These are phyloP conservation scores for Cladophialophora chaetospira DNA, from an alignment of 2,329 filamentous ascomycete genomes.

Conservation along the genomic window DNA sequence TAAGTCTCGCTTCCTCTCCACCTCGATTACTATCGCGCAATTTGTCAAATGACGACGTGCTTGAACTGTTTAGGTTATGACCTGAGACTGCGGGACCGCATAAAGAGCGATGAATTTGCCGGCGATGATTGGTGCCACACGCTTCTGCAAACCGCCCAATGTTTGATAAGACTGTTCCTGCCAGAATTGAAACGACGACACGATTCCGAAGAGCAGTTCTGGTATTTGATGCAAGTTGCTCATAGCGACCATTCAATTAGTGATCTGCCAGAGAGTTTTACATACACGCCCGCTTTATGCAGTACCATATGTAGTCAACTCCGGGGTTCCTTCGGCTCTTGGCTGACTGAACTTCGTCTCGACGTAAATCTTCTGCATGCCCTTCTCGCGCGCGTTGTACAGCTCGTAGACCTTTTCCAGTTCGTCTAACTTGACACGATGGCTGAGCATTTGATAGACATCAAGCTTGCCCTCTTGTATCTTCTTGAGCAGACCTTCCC, in stretches of 20 bases:
- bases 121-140: too few relatives aligned
- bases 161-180: too few relatives aligned
- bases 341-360: slow-evolving; percentile 61
- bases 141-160: too few relatives aligned
- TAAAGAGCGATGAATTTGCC: too few relatives aligned
- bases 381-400: slow-evolving; percentile 56
- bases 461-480: slow-evolving; percentile 71
- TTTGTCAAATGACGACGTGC: slow-evolving; percentile 4
- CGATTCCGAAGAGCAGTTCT: too few relatives aligned
- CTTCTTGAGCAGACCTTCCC: slow-evolving; percentile 71
- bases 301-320: slow-evolving; percentile 46
- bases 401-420: slow-evolving; percentile 66
- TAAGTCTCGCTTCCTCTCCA: neutral
- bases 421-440: slow-evolving; percentile 74
- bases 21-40: slow-evolving; percentile 4
- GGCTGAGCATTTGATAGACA: slow-evolving; percentile 77
- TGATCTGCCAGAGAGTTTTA: too few relatives aligned
- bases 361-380: slow-evolving; percentile 81
- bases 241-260: too few relatives aligned
- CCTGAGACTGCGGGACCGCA: neutral
- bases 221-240: too few relatives aligned
- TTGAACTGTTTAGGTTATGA: neutral
- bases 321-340: slow-evolving; percentile 52
- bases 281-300: slow-evolving; percentile 7
- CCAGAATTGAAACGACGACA: too few relatives aligned